A percentile compares a stretch with the other conserved stretches of the same genome.
phyloP scores from a whole-genome alignment of 805 yeast species.

The Candida verbasci region DNA sequence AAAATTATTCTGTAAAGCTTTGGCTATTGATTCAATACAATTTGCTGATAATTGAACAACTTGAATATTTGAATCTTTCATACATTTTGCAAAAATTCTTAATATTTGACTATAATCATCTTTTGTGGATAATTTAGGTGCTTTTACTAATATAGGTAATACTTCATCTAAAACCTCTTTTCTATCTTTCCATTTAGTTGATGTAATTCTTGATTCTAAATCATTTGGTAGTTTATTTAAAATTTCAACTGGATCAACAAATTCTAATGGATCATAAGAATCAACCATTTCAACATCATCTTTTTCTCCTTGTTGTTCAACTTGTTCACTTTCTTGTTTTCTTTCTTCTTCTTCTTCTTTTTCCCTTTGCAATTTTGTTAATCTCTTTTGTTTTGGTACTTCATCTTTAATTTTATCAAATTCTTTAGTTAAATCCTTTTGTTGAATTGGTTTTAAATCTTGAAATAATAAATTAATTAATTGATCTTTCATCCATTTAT shows the following conservation, averaged over 20 bases:
- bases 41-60: slow-evolving; percentile 79
- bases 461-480: slow-evolving; percentile 58
- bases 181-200: slow-evolving; percentile 87
- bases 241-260: slow-evolving; percentile 67
- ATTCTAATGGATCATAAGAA: slow-evolving; percentile 60
- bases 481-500: slow-evolving; percentile 68
- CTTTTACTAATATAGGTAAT: slow-evolving; percentile 43
- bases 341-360: slow-evolving; percentile 22
- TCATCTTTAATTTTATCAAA: slow-evolving; percentile 50
- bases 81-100: slow-evolving; percentile 60
- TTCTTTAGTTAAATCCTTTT: slow-evolving; percentile 69
- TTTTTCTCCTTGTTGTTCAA: slow-evolving; percentile 9
- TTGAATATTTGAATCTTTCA: slow-evolving; percentile 86
- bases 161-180: slow-evolving; percentile 77
- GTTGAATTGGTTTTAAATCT: slow-evolving; percentile 85
- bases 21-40: slow-evolving; percentile 55
- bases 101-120: slow-evolving; percentile 67
- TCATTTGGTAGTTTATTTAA: slow-evolving; percentile 62
- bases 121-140: slow-evolving; percentile 47
- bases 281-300: slow-evolving; percentile 29
- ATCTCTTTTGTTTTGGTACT: slow-evolving; percentile 49
- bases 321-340: slow-evolving; percentile 9
- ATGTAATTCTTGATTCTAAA: slow-evolving; percentile 48
- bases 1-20: slow-evolving; percentile 60
- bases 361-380: slow-evolving; percentile 50